Evolutionary conservation across 1,139 yeast genomes (phyloP).

Genomic region (Zygosaccharomyces pseudobailii): DNA sequence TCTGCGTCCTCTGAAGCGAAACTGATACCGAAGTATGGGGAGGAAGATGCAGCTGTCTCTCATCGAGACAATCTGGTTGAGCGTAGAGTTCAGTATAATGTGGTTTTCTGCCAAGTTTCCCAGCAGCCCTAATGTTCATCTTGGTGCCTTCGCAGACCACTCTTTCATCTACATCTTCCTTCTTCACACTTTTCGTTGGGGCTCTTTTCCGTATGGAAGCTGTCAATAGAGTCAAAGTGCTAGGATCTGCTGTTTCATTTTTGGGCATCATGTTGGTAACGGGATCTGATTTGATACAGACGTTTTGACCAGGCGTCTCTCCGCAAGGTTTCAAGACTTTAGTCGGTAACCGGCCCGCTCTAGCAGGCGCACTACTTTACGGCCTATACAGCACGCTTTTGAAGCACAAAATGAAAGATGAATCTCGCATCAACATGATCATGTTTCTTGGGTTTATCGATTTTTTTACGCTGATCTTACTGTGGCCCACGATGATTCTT

Average conservation of each 20-base stretch:
- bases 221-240: slow-evolving; percentile 58
- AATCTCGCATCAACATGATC: slow-evolving; percentile 72
- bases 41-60: slow-evolving; percentile 28
- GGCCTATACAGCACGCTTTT: slow-evolving; percentile 88
- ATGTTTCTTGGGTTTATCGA: slow-evolving; percentile 95
- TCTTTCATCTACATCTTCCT: slow-evolving; percentile 83
- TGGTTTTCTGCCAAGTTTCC: slow-evolving; percentile 91
- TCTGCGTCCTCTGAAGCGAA: too few species aligned
- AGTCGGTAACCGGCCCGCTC: slow-evolving; percentile 74
- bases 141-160: slow-evolving; percentile 93
- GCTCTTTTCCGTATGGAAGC: slow-evolving; percentile 64
- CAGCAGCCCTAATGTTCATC: slow-evolving; percentile 82
- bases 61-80: slow-evolving; percentile 51
- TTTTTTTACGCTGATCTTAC: slow-evolving; percentile 61
- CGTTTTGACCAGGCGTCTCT: background rate
- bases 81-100: slow-evolving; percentile 74
- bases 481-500: slow-evolving; percentile 78
- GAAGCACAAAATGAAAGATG: slow-evolving; percentile 67
- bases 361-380: slow-evolving; percentile 78
- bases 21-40: slow-evolving; percentile 20
- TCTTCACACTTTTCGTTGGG: slow-evolving; percentile 86
- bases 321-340: slow-evolving; percentile 43
- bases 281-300: slow-evolving; percentile 42
- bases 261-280: slow-evolving; percentile 79
- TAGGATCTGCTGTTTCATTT: slow-evolving; percentile 67